Base-by-base conservation (phyloP, 768 basidiomycete genomes). In the Hygrocybe punicea region DNA sequence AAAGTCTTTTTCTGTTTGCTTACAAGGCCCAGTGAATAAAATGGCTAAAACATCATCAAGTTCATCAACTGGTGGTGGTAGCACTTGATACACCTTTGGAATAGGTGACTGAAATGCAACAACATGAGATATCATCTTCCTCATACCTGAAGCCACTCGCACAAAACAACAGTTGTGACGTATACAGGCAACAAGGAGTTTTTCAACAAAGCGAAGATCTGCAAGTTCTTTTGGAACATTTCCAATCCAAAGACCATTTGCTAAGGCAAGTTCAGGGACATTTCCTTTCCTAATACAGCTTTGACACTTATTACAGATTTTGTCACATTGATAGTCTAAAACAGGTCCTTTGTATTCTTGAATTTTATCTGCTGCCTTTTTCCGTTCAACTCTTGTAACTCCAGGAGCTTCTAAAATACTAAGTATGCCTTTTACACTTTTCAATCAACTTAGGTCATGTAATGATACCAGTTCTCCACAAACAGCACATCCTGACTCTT, bases 161-260 rank as follows among this genome's bases (percentile, higher is more conserved):
- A 72, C 63, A 14, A 73, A 56, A 55, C 67, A 73, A 10, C 53
- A 19, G 37, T 70, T 73, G 25, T 67, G 68, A 2, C 67, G 17
- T 54, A 63, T 53, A 17, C 57, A 21, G 13, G 64, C 59, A 4
- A 69, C 50, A 9, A 69, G 42, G 13, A 69, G 14, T 37, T 67
- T 63, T 53, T 76, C 73, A 2, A 57, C 58, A 50, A 62, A 72
- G 1, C 35, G 59, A 2, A 75, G 61, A 8, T 60, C 51, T 29
- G 55, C 24, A 1, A 75, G 55, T 23, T 52, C 64, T 2, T 37
- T 2, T 10, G 70, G 73, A 2, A 72, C 63, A 19, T 68, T 57
- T 4, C 73, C 73, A 14, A 75, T 5, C 71, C 72, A 74, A 5
- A 71, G 53, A 0, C 69, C 68, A 57, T 70, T 73, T 1, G 67